Evolutionary conservation across 2,329 filamentous ascomycete genomes (phyloP).

Genomic region (Bretziella fagacearum): DNA sequence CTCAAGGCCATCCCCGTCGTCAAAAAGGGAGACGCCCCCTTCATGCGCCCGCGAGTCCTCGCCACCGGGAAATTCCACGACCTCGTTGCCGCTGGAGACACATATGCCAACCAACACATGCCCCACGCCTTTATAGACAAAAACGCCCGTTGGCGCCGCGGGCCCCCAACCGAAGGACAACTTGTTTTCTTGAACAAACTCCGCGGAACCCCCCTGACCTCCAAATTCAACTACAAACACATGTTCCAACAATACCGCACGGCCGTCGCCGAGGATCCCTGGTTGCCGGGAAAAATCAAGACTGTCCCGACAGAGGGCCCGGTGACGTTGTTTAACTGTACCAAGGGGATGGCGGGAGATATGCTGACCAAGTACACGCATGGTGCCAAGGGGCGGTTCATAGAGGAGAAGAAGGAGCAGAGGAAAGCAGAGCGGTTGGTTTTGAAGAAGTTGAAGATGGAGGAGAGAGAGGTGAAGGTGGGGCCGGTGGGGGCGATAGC

Average conservation of each 20-base stretch:
- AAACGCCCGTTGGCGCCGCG: constrained; percentile 51
- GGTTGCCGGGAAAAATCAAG: neutral
- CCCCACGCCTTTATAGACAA: constrained; percentile 49
- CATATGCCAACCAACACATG: constrained; percentile 50
- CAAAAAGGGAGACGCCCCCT: constrained; percentile 29
- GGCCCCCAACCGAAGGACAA: constrained; percentile 47
- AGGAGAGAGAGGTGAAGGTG: neutral
- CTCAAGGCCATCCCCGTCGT: constrained; percentile 28
- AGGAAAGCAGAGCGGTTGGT: constrained; percentile 25
- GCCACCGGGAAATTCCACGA: constrained; percentile 48
- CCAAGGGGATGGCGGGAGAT: constrained; percentile 66
- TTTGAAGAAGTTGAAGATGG: neutral
- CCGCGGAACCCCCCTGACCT: constrained; percentile 26
- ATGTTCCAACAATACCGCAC: constrained; percentile 24
- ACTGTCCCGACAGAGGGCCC: constrained; percentile 22
- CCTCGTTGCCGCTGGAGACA: constrained; percentile 74
- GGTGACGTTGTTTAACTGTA: constrained; percentile 40
- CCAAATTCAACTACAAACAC: constrained; percentile 19
- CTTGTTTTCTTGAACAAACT: constrained; percentile 54
- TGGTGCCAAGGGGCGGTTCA: constrained; percentile 52
- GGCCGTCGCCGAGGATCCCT: no score
- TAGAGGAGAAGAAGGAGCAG: constrained; percentile 34
- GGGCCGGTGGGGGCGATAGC: neutral
- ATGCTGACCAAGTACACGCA: constrained; percentile 89
- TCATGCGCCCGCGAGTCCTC: constrained; percentile 48